Percentiles rank a stretch among this genome's conserved stretches.
These are phyloP conservation scores for Russula sp. DNA, from an alignment of 768 basidiomycete genomes.

Conservation along the genomic window DNA sequence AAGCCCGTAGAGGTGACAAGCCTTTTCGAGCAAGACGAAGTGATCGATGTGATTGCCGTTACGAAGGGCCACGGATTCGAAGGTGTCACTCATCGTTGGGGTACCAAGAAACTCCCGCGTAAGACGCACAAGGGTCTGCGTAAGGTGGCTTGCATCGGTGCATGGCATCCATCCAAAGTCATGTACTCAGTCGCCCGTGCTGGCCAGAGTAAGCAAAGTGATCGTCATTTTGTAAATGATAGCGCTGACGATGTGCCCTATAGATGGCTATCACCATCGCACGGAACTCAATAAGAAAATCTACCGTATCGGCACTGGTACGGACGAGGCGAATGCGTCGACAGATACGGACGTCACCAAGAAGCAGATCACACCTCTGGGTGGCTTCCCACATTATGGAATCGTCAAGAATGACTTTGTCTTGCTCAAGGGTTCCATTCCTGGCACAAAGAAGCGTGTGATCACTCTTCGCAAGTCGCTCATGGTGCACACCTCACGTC, in stretches of 20 bases:
- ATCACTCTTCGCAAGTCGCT: conserved; percentile 96
- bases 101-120: conserved; percentile 95
- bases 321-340: conserved; percentile 76
- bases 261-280: conserved; percentile 93
- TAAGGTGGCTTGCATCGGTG: conserved; percentile 98
- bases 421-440: conserved; percentile 92
- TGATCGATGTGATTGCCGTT: conserved; percentile 93
- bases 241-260: conserved; percentile 9
- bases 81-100: conserved; percentile 99
- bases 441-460: conserved; percentile 97
- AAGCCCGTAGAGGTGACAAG: conserved; percentile 82
- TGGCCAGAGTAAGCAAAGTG: conserved; percentile 80
- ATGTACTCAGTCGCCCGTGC: conserved; percentile 99
- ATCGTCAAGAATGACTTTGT: conserved; percentile 98
- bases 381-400: conserved; percentile 99
- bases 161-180: conserved; percentile 98
- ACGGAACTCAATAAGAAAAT: conserved; percentile 99
- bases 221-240: not conserved
- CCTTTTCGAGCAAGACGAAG: conserved; percentile 96
- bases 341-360: conserved; percentile 93
- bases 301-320: conserved; percentile 84
- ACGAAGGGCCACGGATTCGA: conserved; percentile 99
- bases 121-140: conserved; percentile 99
- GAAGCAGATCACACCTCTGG: conserved; percentile 93
- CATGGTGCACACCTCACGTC: conserved; percentile 91